phyloP scores from a whole-genome alignment of 768 basidiomycete genomes.

The Boletus vermiculosoides region DNA sequence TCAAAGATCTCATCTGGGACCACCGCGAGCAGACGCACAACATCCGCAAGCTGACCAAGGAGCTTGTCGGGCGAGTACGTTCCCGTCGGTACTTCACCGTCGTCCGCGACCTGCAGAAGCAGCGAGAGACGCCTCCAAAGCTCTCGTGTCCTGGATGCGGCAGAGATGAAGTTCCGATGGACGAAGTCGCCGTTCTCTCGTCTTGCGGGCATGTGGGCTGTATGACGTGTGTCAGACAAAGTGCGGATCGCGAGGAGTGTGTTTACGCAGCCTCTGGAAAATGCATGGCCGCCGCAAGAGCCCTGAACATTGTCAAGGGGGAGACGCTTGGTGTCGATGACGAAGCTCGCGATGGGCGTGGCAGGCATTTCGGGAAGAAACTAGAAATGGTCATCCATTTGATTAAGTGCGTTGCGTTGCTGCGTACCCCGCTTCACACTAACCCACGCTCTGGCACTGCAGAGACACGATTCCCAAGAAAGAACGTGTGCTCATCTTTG shows the following conservation, averaged over 20 bases:
- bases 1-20: slow-evolving; percentile 68
- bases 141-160: slow-evolving; percentile 65
- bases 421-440: neutral
- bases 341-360: slow-evolving; percentile 63
- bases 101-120: slow-evolving; percentile 84
- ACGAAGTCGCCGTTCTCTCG: slow-evolving; percentile 80
- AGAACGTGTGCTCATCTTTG: slow-evolving; percentile 87
- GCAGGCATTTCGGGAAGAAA: slow-evolving; percentile 81
- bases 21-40: slow-evolving; percentile 87
- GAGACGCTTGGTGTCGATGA: slow-evolving; percentile 81
- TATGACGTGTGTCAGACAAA: slow-evolving; percentile 63
- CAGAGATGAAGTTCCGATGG: slow-evolving; percentile 52
- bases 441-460: neutral
- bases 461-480: slow-evolving; percentile 68
- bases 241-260: slow-evolving; percentile 79
- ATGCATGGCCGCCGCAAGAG: slow-evolving; percentile 78
- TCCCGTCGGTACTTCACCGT: slow-evolving; percentile 91
- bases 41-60: slow-evolving; percentile 80
- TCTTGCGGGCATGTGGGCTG: slow-evolving; percentile 93
- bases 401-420: slow-evolving; percentile 57
- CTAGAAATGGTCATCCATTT: slow-evolving; percentile 72
- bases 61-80: slow-evolving; percentile 85
- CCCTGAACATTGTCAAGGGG: slow-evolving; percentile 79
- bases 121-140: slow-evolving; percentile 55
- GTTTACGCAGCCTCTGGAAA: slow-evolving; percentile 65